phyloP scores from a whole-genome alignment of 108 stramenopile genomes.

The Seminavis robusta region DNA sequence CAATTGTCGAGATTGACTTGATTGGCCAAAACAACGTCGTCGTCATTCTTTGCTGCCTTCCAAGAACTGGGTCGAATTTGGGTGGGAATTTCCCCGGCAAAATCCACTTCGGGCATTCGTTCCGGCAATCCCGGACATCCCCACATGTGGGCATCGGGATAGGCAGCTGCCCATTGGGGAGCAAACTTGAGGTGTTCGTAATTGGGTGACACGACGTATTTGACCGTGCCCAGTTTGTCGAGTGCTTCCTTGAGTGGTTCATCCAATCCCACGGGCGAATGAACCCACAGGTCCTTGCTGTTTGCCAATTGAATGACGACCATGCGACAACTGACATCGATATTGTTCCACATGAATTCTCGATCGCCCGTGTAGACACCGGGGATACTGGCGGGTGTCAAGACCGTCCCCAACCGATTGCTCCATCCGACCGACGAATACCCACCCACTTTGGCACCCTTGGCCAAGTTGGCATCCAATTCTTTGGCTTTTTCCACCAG shows the following conservation, averaged over 20 bases:
- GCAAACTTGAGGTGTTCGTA: conserved; percentile 87
- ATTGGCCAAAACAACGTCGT: neutral
- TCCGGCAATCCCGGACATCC: conserved; percentile 78
- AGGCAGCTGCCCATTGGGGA: conserved; percentile 49
- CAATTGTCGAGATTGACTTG: conserved; percentile 20
- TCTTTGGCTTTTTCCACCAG: conserved; percentile 13
- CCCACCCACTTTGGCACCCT: conserved; percentile 20
- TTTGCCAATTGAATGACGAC: conserved; percentile 51
- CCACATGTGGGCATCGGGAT: conserved; percentile 73
- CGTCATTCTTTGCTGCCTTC: conserved; percentile 5
- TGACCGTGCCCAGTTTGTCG: conserved; percentile 56
- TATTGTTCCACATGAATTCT: conserved; percentile 81
- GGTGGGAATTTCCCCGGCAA: conserved; percentile 65
- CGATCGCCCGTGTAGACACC: conserved; percentile 75
- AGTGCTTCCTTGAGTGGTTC: conserved; percentile 39
- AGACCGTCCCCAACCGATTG: conserved; percentile 51
- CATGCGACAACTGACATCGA: conserved; percentile 85
- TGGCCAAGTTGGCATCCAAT: neutral
- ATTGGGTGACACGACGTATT: conserved; percentile 77
- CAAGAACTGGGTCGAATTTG: conserved; percentile 38
- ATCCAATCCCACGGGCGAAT: conserved; percentile 71
- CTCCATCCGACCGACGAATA: conserved; percentile 45
- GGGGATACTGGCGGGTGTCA: conserved; percentile 59
- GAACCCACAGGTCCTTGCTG: conserved; percentile 55
- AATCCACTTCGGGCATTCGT: conserved; percentile 43